Base-by-base conservation (phyloP, 2,329 filamentous ascomycete species). In the Drechslerella dactyloides region DNA sequence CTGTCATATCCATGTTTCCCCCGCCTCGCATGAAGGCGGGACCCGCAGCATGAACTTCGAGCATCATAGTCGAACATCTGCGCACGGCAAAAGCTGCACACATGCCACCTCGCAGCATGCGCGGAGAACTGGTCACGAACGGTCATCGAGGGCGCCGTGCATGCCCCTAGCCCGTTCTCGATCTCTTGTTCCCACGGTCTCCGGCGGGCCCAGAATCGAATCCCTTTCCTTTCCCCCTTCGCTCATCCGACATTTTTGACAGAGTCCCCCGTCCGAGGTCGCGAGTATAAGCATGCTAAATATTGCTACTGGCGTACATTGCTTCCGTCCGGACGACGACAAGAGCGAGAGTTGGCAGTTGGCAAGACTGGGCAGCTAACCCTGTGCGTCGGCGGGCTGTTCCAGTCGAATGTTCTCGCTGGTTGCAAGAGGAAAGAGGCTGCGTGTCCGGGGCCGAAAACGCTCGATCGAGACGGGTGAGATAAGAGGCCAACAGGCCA, bases 101-200 rank as follows among this genome's bases (percentile, higher is more conserved):
- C 58, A 69, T 69, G 46, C 53, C 65, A 63, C 62, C 65, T 53
- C 63, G 66, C 66, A 70, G 66, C 54, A 53, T 30, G 19, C 50
- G 23, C 50, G 24, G 50, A 19, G 15, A 4, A 27, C 46, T n/a
- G 19, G 37, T 42, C 13, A 42, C 11, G 37, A 42, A 42, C n/a
- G 37, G n/a, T 42, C 37, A 42, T 42, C 27, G 37, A 42, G n/a
- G 11, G 13, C 37, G 37, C 37, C n/a, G 37, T 15, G 37, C 65
- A 63, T 46, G 51, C 37, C 35, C 54, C 35, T 42, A 46, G 55
- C 27, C 27, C 13, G 37, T 42, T 42, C 37, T 42, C 37, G 61
- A 62, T 69, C 61, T 42, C 57, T 52, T 50, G 48, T 17, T 57
- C 35, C 37, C 58, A 70, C 54, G 53, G 42, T 63, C 53, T 59